These are phyloP conservation scores for Chamaecyparis obtusa DNA, from an alignment of 75 land plant genomes.

Conservation along the genomic window DNA sequence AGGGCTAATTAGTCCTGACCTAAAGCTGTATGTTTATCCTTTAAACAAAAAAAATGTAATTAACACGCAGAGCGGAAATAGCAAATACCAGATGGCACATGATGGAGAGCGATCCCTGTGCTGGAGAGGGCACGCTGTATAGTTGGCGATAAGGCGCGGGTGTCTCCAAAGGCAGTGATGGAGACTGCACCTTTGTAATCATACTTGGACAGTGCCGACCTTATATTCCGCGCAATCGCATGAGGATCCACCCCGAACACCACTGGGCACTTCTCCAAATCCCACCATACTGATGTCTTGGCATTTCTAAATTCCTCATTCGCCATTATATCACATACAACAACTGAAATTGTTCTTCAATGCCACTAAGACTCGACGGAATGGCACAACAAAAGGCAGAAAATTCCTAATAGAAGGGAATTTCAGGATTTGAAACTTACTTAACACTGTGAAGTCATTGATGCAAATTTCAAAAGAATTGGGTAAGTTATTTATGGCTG, in stretches of 20 bases:
- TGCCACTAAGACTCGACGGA: background rate
- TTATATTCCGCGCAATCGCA: constrained; percentile 60
- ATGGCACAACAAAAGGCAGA: background rate
- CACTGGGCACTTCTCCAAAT: constrained; percentile 80
- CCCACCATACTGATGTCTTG: constrained; percentile 89
- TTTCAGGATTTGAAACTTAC: background rate
- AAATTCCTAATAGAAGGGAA: background rate
- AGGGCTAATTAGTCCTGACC: too few relatives aligned
- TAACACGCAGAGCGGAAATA: background rate
- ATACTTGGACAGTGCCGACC: constrained; percentile 36
- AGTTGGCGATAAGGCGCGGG: constrained; percentile 22
- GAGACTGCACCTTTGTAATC: constrained; percentile 54
- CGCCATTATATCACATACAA: constrained; percentile 9
- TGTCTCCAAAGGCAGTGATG: constrained; percentile 65
- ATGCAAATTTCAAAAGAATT: background rate
- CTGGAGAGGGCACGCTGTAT: constrained; percentile 61
- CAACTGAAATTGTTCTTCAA: background rate
- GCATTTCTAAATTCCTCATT: constrained; percentile 31
- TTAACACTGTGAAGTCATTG: background rate
- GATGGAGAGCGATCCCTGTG: constrained; percentile 70
- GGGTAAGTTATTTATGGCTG: background rate
- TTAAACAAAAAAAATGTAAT: background rate
- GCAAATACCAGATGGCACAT: constrained; percentile 62
- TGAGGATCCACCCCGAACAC: constrained; percentile 52
- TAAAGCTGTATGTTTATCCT: too few relatives aligned